Evolutionary conservation across 208 protist species (phyloP).

Genomic region (Leishmania major): DNA sequence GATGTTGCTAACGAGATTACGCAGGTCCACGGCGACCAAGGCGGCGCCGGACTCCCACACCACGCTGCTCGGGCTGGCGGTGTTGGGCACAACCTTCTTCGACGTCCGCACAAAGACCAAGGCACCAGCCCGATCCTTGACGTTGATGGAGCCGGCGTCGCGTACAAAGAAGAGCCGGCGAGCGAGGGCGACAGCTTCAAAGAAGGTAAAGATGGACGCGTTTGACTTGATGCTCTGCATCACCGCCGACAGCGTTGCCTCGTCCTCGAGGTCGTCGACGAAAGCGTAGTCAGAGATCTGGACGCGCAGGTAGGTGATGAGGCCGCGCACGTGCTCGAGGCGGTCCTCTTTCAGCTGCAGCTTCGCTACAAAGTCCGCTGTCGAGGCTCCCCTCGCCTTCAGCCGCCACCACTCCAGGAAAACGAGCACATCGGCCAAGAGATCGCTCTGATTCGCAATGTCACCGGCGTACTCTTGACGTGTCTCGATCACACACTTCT

Average conservation of each 20-base stretch:
- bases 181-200: slow-evolving; percentile 62
- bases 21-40: slow-evolving; percentile 69
- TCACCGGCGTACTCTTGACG: slow-evolving; percentile 70
- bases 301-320: slow-evolving; percentile 70
- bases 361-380: slow-evolving; percentile 38
- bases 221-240: slow-evolving; percentile 47
- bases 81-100: slow-evolving; percentile 72
- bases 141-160: slow-evolving; percentile 63
- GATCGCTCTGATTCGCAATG: slow-evolving; percentile 75
- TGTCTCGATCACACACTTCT: slow-evolving; percentile 40
- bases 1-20: slow-evolving; percentile 55
- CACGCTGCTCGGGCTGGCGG: slow-evolving; percentile 38
- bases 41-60: slow-evolving; percentile 67
- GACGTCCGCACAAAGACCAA: slow-evolving; percentile 88
- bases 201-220: slow-evolving; percentile 71
- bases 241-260: slow-evolving; percentile 36
- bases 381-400: slow-evolving; percentile 43
- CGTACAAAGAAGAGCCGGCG: slow-evolving; percentile 73
- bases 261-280: slow-evolving; percentile 58
- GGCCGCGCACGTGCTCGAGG: slow-evolving; percentile 55
- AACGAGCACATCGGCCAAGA: slow-evolving; percentile 79
- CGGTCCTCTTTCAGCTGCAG: slow-evolving; percentile 61
- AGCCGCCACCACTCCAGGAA: slow-evolving; percentile 79
- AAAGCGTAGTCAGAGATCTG: slow-evolving; percentile 88
- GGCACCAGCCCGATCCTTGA: slow-evolving; percentile 60